phyloP scores from a whole-genome alignment of 2,329 filamentous ascomycete genomes.

The Cladosporium sp. region DNA sequence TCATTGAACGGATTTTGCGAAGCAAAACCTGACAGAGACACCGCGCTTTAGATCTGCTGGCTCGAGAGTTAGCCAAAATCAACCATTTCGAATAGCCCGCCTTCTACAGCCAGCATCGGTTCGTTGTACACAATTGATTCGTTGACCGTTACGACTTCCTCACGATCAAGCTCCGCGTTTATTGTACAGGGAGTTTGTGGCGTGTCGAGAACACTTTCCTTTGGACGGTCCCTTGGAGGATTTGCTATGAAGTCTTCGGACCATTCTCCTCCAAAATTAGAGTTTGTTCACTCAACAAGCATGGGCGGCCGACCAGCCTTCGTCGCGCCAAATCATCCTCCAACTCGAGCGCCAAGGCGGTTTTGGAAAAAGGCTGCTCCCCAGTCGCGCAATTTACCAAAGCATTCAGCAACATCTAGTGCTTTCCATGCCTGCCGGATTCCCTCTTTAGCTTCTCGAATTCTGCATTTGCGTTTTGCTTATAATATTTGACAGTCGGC shows the following conservation, averaged over 20 bases:
- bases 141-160: neutral
- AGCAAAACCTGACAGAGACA: neutral
- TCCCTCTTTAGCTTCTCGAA: constrained; percentile 3
- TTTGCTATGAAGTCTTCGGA: neutral
- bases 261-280: neutral
- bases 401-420: constrained; percentile 1
- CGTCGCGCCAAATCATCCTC: neutral
- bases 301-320: neutral
- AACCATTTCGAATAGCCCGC: neutral
- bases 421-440: constrained; percentile 11
- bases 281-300: neutral
- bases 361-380: neutral
- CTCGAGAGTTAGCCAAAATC: neutral
- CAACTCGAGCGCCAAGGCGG: neutral
- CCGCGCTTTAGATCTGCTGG: constrained; percentile 4
- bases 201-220: too few species aligned
- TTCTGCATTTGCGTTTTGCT: neutral
- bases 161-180: neutral
- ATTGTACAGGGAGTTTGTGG: neutral
- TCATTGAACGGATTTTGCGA: neutral
- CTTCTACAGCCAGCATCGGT: neutral
- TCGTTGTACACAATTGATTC: neutral
- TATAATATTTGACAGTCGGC: neutral
- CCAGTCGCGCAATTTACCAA: neutral
- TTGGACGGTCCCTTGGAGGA: neutral